A percentile compares a stretch with the other conserved stretches of the same genome.
These are phyloP conservation scores for Didymella pinodella DNA, from an alignment of 2,329 filamentous ascomycete genomes.

Conservation along the genomic window DNA sequence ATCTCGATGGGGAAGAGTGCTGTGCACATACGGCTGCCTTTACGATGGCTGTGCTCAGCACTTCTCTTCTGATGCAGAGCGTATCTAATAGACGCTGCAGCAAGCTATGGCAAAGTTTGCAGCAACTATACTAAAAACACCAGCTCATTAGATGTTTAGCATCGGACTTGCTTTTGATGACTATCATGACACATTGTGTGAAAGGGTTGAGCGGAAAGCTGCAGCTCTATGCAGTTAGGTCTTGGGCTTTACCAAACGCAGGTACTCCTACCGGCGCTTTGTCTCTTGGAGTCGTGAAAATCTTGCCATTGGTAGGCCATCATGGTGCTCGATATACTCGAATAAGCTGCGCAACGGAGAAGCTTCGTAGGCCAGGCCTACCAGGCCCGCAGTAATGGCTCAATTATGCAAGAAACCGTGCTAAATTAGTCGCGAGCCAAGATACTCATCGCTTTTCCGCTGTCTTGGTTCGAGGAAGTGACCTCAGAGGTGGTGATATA, in stretches of 20 bases:
- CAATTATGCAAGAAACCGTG: conserved; percentile 20
- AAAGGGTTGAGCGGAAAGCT: conserved; percentile 5
- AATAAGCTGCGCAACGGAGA: conserved; percentile 16
- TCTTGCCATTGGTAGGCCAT: conserved; percentile 34
- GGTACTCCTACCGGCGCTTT: conserved; percentile 21
- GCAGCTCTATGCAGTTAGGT: conserved; percentile 8
- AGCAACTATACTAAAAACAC: neutral
- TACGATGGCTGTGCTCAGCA: neutral
- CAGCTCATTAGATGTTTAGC: neutral
- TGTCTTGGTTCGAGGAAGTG: conserved; percentile 23
- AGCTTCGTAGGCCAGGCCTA: conserved; percentile 12
- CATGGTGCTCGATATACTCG: conserved; percentile 37
- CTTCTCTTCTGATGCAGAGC: neutral
- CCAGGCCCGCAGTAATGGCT: conserved; percentile 24
- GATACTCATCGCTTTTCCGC: conserved; percentile 19
- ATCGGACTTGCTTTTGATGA: neutral
- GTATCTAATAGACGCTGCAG: neutral
- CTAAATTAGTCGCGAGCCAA: conserved; percentile 28
- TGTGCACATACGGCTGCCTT: neutral
- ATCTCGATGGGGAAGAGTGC: too few species aligned
- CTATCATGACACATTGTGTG: conserved; percentile 23
- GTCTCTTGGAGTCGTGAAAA: conserved; percentile 29
- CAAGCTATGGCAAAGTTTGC: neutral
- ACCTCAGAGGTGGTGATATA: conserved; percentile 18
- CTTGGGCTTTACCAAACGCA: conserved; percentile 25